A percentile compares a stretch with the other conserved stretches of the same genome.
These are phyloP conservation scores for Apophysomyces sp. DNA, from an alignment of 371 early-diverging fungal species.

Conservation along the genomic window DNA sequence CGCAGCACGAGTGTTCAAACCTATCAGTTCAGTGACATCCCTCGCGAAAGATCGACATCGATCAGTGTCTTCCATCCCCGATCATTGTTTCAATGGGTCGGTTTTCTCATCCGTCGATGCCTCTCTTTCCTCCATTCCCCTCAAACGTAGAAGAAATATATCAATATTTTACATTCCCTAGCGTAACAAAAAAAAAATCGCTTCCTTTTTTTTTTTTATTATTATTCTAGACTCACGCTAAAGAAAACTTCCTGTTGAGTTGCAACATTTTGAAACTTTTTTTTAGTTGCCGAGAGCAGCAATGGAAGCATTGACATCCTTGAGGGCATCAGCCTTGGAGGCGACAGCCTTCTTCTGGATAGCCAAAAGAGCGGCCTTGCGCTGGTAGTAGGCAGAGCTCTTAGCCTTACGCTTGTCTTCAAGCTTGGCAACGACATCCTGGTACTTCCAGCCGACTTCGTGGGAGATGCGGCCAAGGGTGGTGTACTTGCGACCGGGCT, in stretches of 20 bases:
- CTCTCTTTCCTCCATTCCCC: neutral
- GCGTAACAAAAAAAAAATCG: neutral
- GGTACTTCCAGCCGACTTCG: conserved; percentile 99
- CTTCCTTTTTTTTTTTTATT: neutral
- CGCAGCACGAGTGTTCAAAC: neutral
- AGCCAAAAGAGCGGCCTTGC: conserved; percentile 62
- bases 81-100: conserved; percentile 7
- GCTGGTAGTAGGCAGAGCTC: conserved; percentile 89
- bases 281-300: conserved; percentile 62
- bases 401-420: conserved; percentile 98
- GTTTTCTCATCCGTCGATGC: conserved; percentile 2
- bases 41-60: neutral
- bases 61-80: neutral
- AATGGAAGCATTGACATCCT: conserved; percentile 47
- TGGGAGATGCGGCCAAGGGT: conserved; percentile 91
- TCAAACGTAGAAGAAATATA: too few species aligned
- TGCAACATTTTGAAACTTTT: neutral
- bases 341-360: conserved; percentile 50
- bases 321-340: conserved; percentile 48
- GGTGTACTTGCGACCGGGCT: conserved; percentile 98
- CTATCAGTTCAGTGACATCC: conserved; percentile 3
- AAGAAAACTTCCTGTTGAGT: neutral
- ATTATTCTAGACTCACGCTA: neutral
- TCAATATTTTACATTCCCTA: neutral
- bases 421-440: conserved; percentile 92